Conservation (phyloP, 371 early-diverging fungal genomes). For the Rhizopus sp. region DNA sequence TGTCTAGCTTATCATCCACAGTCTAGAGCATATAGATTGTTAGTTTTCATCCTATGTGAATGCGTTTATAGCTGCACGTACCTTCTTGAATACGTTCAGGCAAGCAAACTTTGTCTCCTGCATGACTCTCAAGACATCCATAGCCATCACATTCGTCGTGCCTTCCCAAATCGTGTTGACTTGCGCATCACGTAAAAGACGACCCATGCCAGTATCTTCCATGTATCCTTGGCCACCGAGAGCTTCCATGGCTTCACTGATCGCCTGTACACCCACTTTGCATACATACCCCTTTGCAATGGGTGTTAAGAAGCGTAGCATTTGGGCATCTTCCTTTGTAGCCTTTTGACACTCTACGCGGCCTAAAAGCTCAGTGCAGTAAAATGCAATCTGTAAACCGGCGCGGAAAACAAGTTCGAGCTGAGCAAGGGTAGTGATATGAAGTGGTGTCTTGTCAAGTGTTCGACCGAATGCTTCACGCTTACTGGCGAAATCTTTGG, state of each 20-base stretch:
- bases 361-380: conserved; percentile 57
- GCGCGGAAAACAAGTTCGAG: conserved; percentile 58
- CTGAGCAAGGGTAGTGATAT: conserved; percentile 57
- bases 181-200: conserved; percentile 59
- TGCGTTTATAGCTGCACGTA: conserved; percentile 7
- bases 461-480: conserved; percentile 42
- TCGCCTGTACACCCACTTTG: conserved; percentile 49
- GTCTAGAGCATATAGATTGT: conserved; percentile 6
- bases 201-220: conserved; percentile 68
- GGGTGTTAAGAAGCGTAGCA: conserved; percentile 69
- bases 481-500: conserved; percentile 62
- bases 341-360: conserved; percentile 39
- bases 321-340: conserved; percentile 29
- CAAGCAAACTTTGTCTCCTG: conserved; percentile 49
- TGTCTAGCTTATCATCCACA: conserved; percentile 8
- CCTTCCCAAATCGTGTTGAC: conserved; percentile 79
- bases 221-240: conserved; percentile 75
- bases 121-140: conserved; percentile 68
- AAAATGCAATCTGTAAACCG: conserved; percentile 57
- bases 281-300: conserved; percentile 62
- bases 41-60: not conserved
- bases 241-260: conserved; percentile 66
- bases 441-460: conserved; percentile 52
- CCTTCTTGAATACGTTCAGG: conserved; percentile 37
- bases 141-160: conserved; percentile 66